Conservation (phyloP, 345 rosid genomes). For the Bruguiera gymnorhiza region DNA sequence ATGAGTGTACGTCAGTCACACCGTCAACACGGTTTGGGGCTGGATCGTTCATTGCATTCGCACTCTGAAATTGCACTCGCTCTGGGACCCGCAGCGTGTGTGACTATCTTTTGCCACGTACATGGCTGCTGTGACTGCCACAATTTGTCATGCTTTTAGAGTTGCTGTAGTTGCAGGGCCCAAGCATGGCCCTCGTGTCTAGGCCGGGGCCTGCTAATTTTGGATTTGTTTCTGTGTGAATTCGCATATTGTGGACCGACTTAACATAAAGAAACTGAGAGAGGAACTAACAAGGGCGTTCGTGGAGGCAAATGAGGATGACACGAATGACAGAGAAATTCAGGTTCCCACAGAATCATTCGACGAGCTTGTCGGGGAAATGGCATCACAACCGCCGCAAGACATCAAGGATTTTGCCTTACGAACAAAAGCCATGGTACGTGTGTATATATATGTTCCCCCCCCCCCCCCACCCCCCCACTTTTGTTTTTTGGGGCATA, state of each 20-base stretch:
- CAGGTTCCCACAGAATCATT: conserved; percentile 57
- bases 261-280: conserved; percentile 44
- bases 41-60: not conserved
- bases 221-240: not conserved
- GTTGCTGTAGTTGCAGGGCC: no score
- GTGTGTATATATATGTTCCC: not conserved
- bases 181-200: no score
- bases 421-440: conserved; percentile 80
- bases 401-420: conserved; percentile 76
- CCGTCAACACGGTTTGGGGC: conserved; percentile 20
- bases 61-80: no score
- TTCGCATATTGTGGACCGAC: conserved; percentile 3
- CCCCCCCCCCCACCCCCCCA: no score
- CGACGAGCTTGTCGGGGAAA: conserved; percentile 63
- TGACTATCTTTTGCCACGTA: no score
- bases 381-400: conserved; percentile 52
- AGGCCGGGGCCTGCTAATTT: no score
- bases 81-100: no score
- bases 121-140: no score
- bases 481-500: no score
- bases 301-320: conserved; percentile 54
- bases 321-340: conserved; percentile 27
- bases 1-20: conserved; percentile 3
- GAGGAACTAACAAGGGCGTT: conserved; percentile 79
- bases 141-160: no score